A percentile compares a stretch with the other conserved stretches of the same genome.
These are phyloP conservation scores for Ophiocordyceps sinensis DNA, from an alignment of 2,329 filamentous ascomycete species.

Conservation along the genomic window DNA sequence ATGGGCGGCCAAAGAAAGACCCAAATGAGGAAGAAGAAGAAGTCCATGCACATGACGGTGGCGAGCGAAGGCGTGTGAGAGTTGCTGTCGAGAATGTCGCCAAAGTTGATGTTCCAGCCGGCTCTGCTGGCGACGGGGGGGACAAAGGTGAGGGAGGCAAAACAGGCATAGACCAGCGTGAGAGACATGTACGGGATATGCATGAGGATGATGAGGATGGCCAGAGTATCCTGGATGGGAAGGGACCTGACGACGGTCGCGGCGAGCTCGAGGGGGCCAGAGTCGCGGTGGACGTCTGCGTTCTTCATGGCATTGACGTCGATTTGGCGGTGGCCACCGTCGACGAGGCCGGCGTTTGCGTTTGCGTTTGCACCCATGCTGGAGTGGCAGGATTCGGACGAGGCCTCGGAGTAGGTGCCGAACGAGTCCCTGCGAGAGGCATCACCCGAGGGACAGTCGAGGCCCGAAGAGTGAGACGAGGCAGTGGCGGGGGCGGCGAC, in stretches of 20 bases:
- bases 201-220: constrained; percentile 89
- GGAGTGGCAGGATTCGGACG: constrained; percentile 36
- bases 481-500: constrained; percentile 3
- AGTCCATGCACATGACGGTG: constrained; percentile 72
- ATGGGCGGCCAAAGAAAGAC: constrained; percentile 76
- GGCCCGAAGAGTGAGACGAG: constrained; percentile 8
- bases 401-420: constrained; percentile 37
- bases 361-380: constrained; percentile 18
- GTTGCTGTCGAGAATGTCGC: constrained; percentile 82
- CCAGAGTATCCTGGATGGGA: constrained; percentile 86
- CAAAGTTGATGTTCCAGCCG: constrained; percentile 67
- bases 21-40: constrained; percentile 72
- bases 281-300: constrained; percentile 52
- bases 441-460: constrained; percentile 27
- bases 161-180: constrained; percentile 80
- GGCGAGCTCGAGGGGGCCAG: constrained; percentile 61
- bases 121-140: constrained; percentile 67
- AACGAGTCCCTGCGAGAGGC: constrained; percentile 31
- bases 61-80: constrained; percentile 74
- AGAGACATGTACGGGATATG: constrained; percentile 80
- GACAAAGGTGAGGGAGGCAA: constrained; percentile 85
- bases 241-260: constrained; percentile 81
- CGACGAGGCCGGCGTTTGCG: constrained; percentile 14
- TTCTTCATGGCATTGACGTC: constrained; percentile 58
- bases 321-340: constrained; percentile 47